Evolutionary conservation across 2,329 filamentous ascomycete genomes (phyloP).

Genomic region (Calonectria pteridis): DNA sequence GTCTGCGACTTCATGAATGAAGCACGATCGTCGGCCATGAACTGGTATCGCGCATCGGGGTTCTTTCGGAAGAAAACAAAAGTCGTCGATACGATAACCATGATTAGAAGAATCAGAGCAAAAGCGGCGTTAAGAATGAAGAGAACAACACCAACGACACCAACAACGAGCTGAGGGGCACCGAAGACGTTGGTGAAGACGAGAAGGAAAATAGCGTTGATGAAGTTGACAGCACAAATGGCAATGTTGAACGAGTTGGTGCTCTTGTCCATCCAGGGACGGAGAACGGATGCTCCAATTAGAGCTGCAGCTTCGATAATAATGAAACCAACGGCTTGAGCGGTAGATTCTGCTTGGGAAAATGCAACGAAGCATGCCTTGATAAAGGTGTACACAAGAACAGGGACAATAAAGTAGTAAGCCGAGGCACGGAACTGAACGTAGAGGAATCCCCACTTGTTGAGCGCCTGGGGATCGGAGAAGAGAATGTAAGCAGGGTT

Average conservation of each 20-base stretch:
- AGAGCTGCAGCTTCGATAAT: slow-evolving; percentile 85
- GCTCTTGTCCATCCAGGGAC: slow-evolving; percentile 99
- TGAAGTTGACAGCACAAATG: slow-evolving; percentile 89
- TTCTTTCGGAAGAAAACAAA: slow-evolving; percentile 90
- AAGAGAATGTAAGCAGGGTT: slow-evolving; percentile 98
- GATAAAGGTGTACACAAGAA: slow-evolving; percentile 82
- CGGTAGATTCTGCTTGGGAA: slow-evolving; percentile 75
- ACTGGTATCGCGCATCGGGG: slow-evolving; percentile 93
- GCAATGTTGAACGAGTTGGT: slow-evolving; percentile 97
- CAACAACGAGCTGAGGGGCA: slow-evolving; percentile 84
- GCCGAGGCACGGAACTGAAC: slow-evolving; percentile 96
- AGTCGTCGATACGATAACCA: slow-evolving; percentile 74
- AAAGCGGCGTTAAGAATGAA: slow-evolving; percentile 90
- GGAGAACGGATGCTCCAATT: slow-evolving; percentile 81
- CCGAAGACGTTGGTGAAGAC: slow-evolving; percentile 91
- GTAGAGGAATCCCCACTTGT: slow-evolving; percentile 99
- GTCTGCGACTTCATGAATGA: slow-evolving; percentile 98
- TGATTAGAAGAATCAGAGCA: slow-evolving; percentile 82
- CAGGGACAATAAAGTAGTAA: slow-evolving; percentile 92
- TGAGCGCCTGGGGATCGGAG: slow-evolving; percentile 91
- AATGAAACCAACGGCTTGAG: slow-evolving; percentile 85
- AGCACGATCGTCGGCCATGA: slow-evolving; percentile 94
- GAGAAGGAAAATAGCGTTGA: slow-evolving; percentile 90
- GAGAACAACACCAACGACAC: slow-evolving; percentile 89
- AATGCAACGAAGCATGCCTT: slow-evolving; percentile 93